Conservation (phyloP, 2,329 filamentous ascomycete species). For the Penicillium rolfsii region DNA sequence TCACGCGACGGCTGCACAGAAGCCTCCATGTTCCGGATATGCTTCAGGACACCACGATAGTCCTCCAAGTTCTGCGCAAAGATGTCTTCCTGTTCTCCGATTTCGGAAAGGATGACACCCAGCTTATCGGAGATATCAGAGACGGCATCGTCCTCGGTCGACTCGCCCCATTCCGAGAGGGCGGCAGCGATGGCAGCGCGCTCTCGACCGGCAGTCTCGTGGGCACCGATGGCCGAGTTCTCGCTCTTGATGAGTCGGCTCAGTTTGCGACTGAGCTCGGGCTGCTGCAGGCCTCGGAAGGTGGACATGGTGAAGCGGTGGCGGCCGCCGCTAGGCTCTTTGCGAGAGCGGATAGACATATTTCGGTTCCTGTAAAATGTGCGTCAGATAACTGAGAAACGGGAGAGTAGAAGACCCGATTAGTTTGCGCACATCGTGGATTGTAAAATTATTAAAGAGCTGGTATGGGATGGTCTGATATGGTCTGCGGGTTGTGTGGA, state of each 20-base stretch:
- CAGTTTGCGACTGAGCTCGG: slow-evolving; percentile 85
- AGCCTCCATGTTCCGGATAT: slow-evolving; percentile 92
- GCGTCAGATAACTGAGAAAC: not conserved
- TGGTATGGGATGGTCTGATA: not conserved
- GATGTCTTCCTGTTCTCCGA: slow-evolving; percentile 88
- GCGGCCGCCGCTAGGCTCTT: slow-evolving; percentile 31
- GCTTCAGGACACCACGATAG: slow-evolving; percentile 78
- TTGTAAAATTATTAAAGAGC: slow-evolving; percentile 10
- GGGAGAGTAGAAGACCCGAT: not conserved
- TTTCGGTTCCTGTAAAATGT: slow-evolving; percentile 46
- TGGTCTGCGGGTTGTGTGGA: not conserved
- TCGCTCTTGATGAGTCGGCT: slow-evolving; percentile 93
- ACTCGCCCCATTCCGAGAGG: slow-evolving; percentile 95
- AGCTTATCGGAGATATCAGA: slow-evolving; percentile 95
- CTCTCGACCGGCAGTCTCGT: slow-evolving; percentile 84
- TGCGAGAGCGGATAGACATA: slow-evolving; percentile 46
- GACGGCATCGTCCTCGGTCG: slow-evolving; percentile 82
- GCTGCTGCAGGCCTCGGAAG: slow-evolving; percentile 80
- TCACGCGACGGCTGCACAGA: slow-evolving; percentile 92
- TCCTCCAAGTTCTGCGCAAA: slow-evolving; percentile 90
- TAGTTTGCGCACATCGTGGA: slow-evolving; percentile 21
- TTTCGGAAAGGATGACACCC: slow-evolving; percentile 85
- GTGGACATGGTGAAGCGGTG: slow-evolving; percentile 84
- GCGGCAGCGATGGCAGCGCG: slow-evolving; percentile 83
- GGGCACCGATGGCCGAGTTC: slow-evolving; percentile 81